Base-by-base conservation (phyloP, 202 grass and related monocot genomes). In the Saccharum hybrid region DNA sequence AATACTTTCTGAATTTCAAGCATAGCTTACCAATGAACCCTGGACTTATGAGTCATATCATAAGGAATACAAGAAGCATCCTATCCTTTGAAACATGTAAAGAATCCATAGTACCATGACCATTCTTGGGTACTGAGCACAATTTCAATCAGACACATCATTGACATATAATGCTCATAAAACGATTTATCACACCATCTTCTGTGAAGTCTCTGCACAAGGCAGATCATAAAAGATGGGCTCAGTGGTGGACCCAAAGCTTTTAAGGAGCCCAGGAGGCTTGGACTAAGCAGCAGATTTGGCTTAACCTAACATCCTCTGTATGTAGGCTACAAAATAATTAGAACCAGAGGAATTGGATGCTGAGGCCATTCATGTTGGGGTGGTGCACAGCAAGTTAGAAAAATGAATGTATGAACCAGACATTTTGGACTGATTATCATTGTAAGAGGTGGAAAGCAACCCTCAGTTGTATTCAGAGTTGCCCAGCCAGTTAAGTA, bases 191-290 rank as follows among this genome's bases (percentile, higher is more conserved):
- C 48, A 67, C 28, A 71, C 5, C 10, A 37, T 76, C 5, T 64
- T 11, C 31, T 10, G 3, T 31, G 5, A 13, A 38, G 34, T 64
- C 21, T 63, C 8, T 26, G 40, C 33, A 78, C 38, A 13, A 4
- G 18, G 18, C 28, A 71, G 71, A 78, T 5, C 33, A 79, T 63
- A 3, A 65, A 79, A 68, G 1, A 63, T 39, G 66, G 34, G 37
- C 37, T 14, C 40, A 85, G 23, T 49, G 64, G 16, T 54, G 16
- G 51, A 54, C 51, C 51, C 51, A 19, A 54, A 54, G 5, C 16
- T 54, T 19, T 7, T 54, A 7, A 54, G 51, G 51, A 19, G 16
- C 5, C 16, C 52, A n/a, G 18, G 52, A 7, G 16, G 6, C 15
- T 49, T 49, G 13, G 46, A 9, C 3, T 49, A 49, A 49, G 46